Evolutionary conservation across 1,284 basidiomycete species (phyloP).

Genomic region (Irpex sp.): DNA sequence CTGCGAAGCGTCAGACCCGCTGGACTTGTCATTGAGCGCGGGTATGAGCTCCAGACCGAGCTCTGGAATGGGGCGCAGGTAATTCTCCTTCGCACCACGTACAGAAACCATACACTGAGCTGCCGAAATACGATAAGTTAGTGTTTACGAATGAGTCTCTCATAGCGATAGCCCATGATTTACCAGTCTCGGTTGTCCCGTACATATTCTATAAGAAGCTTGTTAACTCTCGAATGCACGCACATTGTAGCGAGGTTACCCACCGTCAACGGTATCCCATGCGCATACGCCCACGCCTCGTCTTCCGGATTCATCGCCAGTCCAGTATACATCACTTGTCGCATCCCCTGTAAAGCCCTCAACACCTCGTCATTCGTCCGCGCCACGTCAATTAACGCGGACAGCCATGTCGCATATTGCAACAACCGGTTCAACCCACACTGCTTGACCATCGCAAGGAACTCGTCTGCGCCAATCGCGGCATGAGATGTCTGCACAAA

Average conservation of each 20-base stretch:
- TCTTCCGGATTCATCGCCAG: constrained; percentile 25
- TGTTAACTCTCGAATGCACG: not conserved
- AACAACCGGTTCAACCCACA: constrained; percentile 27
- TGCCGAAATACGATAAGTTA: not conserved
- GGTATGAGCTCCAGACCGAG: constrained; percentile 18
- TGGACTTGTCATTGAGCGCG: not conserved
- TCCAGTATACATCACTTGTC: constrained; percentile 28
- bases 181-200: constrained; percentile 19
- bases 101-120: constrained; percentile 21
- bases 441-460: constrained; percentile 27
- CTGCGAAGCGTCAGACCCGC: not conserved
- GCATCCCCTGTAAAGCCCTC: constrained; percentile 22
- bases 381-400: constrained; percentile 26
- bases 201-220: constrained; percentile 15
- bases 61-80: constrained; percentile 19
- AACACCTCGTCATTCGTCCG: constrained; percentile 19
- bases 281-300: constrained; percentile 23
- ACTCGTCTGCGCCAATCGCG: constrained; percentile 27
- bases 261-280: constrained; percentile 22
- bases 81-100: constrained; percentile 16
- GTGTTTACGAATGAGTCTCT: not conserved
- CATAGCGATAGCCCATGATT: not conserved
- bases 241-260: not conserved
- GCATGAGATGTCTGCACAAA: constrained; percentile 26
- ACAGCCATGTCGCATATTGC: constrained; percentile 29